A percentile compares a stretch with the other conserved stretches of the same genome.
phyloP scores from a whole-genome alignment of 192 early-diverging fungal species.

The Coemansia sp. region DNA sequence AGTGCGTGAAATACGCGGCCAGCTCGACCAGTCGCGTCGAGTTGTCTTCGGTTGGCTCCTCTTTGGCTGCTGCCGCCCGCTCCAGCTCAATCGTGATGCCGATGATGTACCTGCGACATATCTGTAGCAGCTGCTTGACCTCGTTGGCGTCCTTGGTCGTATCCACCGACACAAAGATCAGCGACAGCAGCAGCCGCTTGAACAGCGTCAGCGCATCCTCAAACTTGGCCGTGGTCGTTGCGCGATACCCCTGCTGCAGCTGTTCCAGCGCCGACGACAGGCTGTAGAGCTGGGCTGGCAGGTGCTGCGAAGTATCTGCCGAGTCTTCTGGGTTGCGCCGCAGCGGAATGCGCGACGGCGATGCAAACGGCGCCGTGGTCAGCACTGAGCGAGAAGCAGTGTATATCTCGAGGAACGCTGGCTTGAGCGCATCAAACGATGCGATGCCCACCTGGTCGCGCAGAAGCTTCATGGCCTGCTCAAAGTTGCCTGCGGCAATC shows the following conservation, averaged over 20 bases:
- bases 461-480: constrained; percentile 90
- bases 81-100: constrained; percentile 80
- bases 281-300: constrained; percentile 38
- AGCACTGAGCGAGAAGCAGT: constrained; percentile 66
- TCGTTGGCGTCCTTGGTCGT: constrained; percentile 68
- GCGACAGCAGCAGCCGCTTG: constrained; percentile 68
- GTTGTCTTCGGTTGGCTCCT: constrained; percentile 54
- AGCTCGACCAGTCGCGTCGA: constrained; percentile 79
- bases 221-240: constrained; percentile 79
- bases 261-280: constrained; percentile 53
- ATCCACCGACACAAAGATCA: constrained; percentile 71
- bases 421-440: constrained; percentile 90
- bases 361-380: constrained; percentile 57
- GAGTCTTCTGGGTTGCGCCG: constrained; percentile 59
- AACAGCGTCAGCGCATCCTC: constrained; percentile 73
- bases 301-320: constrained; percentile 41
- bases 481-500: constrained; percentile 92
- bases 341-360: constrained; percentile 64
- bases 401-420: constrained; percentile 81
- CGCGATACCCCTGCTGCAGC: constrained; percentile 80
- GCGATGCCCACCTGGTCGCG: constrained; percentile 88
- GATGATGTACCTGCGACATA: constrained; percentile 89
- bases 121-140: constrained; percentile 70
- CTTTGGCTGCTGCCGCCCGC: constrained; percentile 59
- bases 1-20: constrained; percentile 94